Percentiles rank a stretch among this genome's conserved stretches.
Evolutionary conservation across 108 stramenopile genomes (phyloP).

Genomic region (Nitzschia sp.): DNA sequence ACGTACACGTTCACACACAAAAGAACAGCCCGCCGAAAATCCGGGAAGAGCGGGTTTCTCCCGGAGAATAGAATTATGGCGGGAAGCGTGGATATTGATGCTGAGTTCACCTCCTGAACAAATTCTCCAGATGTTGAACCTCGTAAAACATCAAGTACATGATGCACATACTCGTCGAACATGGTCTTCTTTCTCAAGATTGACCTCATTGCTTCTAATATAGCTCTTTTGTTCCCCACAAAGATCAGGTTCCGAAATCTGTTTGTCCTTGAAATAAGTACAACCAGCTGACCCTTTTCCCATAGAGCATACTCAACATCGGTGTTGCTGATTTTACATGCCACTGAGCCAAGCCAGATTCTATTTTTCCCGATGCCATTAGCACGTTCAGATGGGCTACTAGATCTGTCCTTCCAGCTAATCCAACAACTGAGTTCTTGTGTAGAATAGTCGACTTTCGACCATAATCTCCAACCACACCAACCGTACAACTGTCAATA

Average conservation of each 20-base stretch:
- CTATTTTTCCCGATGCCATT: not conserved
- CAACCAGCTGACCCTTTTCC: not conserved
- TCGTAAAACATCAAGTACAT: not conserved
- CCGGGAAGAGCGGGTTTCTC: too few relatives aligned
- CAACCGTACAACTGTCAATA: not conserved
- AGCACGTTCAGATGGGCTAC: not conserved
- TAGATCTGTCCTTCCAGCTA: not conserved
- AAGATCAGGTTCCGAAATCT: not conserved
- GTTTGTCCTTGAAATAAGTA: not conserved
- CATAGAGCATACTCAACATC: not conserved
- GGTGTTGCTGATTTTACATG: not conserved
- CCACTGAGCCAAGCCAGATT: not conserved
- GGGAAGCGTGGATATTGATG: not conserved
- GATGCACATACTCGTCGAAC: not conserved
- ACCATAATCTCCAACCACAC: not conserved
- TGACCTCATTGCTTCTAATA: not conserved
- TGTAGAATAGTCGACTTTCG: not conserved
- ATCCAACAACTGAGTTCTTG: not conserved
- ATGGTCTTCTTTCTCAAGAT: not conserved
- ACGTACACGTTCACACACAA: too few relatives aligned
- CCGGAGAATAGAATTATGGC: not conserved
- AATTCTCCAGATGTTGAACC: not conserved
- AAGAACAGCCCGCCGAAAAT: too few relatives aligned
- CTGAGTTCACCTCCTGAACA: not conserved
- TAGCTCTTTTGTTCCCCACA: not conserved